These are phyloP conservation scores for Cenococcum geophilum DNA, from an alignment of 495 filamentous ascomycete species.

Conservation along the genomic window DNA sequence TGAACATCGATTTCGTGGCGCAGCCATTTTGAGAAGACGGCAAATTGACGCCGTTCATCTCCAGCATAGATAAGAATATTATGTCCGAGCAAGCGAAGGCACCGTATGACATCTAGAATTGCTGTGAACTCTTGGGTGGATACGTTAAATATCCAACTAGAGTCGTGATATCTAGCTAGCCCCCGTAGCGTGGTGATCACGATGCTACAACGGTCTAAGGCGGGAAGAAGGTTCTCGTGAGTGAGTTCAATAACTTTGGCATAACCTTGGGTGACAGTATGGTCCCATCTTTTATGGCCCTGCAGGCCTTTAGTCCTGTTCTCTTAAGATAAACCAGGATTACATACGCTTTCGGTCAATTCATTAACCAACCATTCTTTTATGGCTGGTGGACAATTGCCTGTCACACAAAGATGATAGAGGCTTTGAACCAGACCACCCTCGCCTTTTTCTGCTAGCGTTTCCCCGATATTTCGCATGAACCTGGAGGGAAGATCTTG, in stretches of 20 bases:
- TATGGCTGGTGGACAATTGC: slow-evolving; percentile 67
- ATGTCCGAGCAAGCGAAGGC: slow-evolving; percentile 60
- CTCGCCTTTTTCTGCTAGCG: slow-evolving; percentile 52
- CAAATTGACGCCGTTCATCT: slow-evolving; percentile 72
- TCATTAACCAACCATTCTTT: slow-evolving; percentile 88
- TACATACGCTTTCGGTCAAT: slow-evolving; percentile 67
- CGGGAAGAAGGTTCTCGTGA: slow-evolving; percentile 82
- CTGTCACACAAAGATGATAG: slow-evolving; percentile 82
- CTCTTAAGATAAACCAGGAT: slow-evolving; percentile 1
- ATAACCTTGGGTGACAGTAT: slow-evolving; percentile 69
- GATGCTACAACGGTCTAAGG: slow-evolving; percentile 75
- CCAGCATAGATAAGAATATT: slow-evolving; percentile 64
- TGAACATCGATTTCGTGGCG: slow-evolving; percentile 71
- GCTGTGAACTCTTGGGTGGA: slow-evolving; percentile 42
- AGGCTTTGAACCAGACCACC: slow-evolving; percentile 66
- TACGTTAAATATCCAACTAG: slow-evolving; percentile 60
- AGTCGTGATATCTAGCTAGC: slow-evolving; percentile 70
- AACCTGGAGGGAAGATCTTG: slow-evolving; percentile 74
- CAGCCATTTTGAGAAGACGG: slow-evolving; percentile 77
- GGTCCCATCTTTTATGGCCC: slow-evolving; percentile 96
- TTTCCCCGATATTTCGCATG: slow-evolving; percentile 66
- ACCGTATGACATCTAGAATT: slow-evolving; percentile 39
- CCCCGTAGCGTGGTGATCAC: slow-evolving; percentile 79
- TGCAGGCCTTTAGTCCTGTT: slow-evolving; percentile 37
- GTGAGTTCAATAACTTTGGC: slow-evolving; percentile 68